Evolutionary conservation across 2,329 filamentous ascomycete genomes (phyloP).

Genomic region (Penicillium oxalicum): DNA sequence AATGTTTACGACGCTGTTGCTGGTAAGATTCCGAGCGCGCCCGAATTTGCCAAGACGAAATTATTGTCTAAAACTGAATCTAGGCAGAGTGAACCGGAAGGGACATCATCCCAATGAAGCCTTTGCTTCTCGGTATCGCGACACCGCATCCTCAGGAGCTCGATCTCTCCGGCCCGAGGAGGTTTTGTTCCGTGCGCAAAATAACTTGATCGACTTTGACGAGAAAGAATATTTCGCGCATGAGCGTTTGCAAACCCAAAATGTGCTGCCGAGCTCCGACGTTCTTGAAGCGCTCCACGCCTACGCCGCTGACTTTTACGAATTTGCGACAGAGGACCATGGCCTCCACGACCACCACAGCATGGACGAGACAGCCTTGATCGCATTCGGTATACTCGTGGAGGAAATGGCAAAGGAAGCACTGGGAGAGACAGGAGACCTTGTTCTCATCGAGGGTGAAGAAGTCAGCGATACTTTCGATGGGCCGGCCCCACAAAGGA

Average conservation of each 20-base stretch:
- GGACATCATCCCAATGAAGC: constrained; percentile 27
- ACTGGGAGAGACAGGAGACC: constrained; percentile 53
- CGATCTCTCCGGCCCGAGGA: constrained; percentile 51
- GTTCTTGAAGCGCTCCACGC: constrained; percentile 52
- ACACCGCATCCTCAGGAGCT: constrained; percentile 31
- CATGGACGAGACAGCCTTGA: constrained; percentile 58
- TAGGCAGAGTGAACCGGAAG: constrained; percentile 43
- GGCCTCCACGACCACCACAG: constrained; percentile 43
- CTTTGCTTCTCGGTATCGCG: constrained; percentile 27
- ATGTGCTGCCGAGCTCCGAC: constrained; percentile 50
- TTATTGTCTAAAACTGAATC: constrained; percentile 6
- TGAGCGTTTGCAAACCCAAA: constrained; percentile 36
- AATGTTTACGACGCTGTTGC: constrained; percentile 56
- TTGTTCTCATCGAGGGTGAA: constrained; percentile 34
- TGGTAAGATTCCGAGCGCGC: constrained; percentile 31
- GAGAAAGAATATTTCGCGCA: constrained; percentile 52
- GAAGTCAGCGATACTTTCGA: not conserved
- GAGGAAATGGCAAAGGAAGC: constrained; percentile 51
- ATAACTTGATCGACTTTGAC: constrained; percentile 49
- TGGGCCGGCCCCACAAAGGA: not conserved
- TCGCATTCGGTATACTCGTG: constrained; percentile 55
- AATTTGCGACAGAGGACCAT: constrained; percentile 26
- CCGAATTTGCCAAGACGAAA: not conserved
- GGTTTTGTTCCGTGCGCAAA: constrained; percentile 49
- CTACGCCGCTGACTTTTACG: constrained; percentile 54